Evolutionary conservation across 2,329 filamentous ascomycete genomes (phyloP).

Genomic region (Alternaria sp.): DNA sequence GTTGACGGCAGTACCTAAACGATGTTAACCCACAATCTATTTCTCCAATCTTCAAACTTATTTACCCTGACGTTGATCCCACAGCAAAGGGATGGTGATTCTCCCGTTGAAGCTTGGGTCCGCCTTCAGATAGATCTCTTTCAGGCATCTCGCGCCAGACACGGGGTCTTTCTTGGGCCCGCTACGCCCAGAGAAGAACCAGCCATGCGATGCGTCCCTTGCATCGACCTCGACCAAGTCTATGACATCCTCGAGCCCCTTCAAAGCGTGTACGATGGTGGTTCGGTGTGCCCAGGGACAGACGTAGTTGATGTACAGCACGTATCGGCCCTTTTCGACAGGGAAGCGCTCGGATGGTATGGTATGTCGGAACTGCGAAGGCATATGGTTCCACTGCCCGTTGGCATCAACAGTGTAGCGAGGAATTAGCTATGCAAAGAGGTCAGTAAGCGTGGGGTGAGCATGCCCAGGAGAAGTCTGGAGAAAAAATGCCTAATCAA

Average conservation of each 20-base stretch:
- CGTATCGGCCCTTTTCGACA: slow-evolving; percentile 66
- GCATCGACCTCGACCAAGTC: slow-evolving; percentile 55
- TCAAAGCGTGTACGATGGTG: slow-evolving; percentile 57
- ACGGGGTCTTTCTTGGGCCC: slow-evolving; percentile 39
- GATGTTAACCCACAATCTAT: slow-evolving; percentile 8
- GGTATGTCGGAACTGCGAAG: slow-evolving; percentile 62
- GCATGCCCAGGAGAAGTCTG: neutral
- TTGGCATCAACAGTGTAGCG: slow-evolving; percentile 45
- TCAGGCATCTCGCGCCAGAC: slow-evolving; percentile 46
- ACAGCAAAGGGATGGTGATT: slow-evolving; percentile 83
- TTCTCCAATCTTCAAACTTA: neutral
- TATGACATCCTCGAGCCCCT: slow-evolving; percentile 59
- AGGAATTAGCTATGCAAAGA: neutral
- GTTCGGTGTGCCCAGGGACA: slow-evolving; percentile 69
- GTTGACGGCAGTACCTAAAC: slow-evolving; percentile 40
- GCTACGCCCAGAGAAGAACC: slow-evolving; percentile 39
- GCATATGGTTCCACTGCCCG: slow-evolving; percentile 60
- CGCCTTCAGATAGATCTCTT: slow-evolving; percentile 74
- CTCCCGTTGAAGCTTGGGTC: slow-evolving; percentile 61
- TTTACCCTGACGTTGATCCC: slow-evolving; percentile 65
- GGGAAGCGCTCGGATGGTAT: slow-evolving; percentile 64
- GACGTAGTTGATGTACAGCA: slow-evolving; percentile 65
- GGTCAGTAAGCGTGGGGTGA: neutral
- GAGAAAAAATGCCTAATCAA: neutral
- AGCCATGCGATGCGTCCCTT: slow-evolving; percentile 36